Conservation (phyloP, 2,329 filamentous ascomycete species). For the Blastomyces parvus region DNA sequence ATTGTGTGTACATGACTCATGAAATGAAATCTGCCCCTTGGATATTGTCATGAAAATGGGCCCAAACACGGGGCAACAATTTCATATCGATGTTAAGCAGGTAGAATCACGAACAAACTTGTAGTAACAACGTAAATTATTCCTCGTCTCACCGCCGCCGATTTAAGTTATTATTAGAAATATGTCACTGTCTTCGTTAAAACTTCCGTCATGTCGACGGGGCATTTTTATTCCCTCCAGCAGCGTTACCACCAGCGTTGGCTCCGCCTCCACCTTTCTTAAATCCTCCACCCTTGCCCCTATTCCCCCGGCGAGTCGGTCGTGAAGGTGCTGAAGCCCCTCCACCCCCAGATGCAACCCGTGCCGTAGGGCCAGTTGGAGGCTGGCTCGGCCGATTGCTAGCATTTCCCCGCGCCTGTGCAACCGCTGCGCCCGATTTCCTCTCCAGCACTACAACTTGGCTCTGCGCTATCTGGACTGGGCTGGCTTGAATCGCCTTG, state of each 20-base stretch:
- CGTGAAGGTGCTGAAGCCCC: constrained; percentile 1
- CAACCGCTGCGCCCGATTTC: constrained; percentile 19
- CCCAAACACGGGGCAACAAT: too few species aligned
- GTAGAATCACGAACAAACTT: too few species aligned
- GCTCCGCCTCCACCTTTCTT: constrained; percentile 1
- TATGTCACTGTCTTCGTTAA: too few species aligned
- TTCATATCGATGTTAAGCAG: too few species aligned
- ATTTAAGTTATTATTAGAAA: neutral
- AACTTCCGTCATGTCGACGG: neutral
- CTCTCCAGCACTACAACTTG: constrained; percentile 75
- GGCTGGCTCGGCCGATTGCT: constrained; percentile 9
- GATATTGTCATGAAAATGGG: too few species aligned
- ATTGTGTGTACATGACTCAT: too few species aligned
- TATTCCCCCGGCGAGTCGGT: constrained; percentile 1
- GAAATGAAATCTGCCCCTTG: too few species aligned
- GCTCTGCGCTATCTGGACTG: constrained; percentile 71
- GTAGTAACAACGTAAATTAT: too few species aligned
- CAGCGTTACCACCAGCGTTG: neutral
- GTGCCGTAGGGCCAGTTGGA: neutral
- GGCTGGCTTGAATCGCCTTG: constrained; percentile 73
- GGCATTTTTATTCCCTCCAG: neutral
- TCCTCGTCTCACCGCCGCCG: too few species aligned
- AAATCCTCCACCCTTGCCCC: constrained; percentile 4
- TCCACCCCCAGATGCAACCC: neutral
- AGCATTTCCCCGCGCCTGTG: constrained; percentile 7